Evolutionary conservation across 75 land plant genomes (phyloP).

Genomic region (Cunninghamia lanceolata): DNA sequence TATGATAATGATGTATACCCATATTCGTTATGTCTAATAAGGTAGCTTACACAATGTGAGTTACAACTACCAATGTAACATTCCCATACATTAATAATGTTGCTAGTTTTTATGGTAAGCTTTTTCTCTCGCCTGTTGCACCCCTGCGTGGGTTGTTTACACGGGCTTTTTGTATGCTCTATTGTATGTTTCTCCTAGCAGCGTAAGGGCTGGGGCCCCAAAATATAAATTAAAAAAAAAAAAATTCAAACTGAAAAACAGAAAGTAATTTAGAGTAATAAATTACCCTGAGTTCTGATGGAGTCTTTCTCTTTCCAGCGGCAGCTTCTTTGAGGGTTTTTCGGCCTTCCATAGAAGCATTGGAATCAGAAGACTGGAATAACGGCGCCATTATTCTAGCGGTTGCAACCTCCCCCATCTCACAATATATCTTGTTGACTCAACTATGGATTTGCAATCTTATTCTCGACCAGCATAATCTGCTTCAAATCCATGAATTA

Average conservation of each 20-base stretch:
- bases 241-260: background rate
- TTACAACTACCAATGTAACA: too few relatives aligned
- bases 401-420: slow-evolving; percentile 1
- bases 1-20: too few relatives aligned
- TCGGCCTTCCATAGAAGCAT: background rate
- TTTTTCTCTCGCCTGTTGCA: too few relatives aligned
- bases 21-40: too few relatives aligned
- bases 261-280: background rate
- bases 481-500: background rate
- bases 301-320: background rate
- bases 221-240: too few relatives aligned
- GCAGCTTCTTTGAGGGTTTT: background rate
- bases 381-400: background rate
- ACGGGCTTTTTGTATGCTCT: too few relatives aligned
- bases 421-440: background rate
- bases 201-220: too few relatives aligned
- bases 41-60: too few relatives aligned
- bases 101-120: too few relatives aligned
- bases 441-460: background rate
- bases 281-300: slow-evolving; percentile 5
- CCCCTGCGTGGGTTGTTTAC: too few relatives aligned
- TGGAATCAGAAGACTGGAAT: background rate
- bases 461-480: background rate
- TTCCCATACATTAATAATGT: too few relatives aligned
- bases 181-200: too few relatives aligned